Conservation (phyloP, 129 eudicot species). For the Flaveria linearis region DNA sequence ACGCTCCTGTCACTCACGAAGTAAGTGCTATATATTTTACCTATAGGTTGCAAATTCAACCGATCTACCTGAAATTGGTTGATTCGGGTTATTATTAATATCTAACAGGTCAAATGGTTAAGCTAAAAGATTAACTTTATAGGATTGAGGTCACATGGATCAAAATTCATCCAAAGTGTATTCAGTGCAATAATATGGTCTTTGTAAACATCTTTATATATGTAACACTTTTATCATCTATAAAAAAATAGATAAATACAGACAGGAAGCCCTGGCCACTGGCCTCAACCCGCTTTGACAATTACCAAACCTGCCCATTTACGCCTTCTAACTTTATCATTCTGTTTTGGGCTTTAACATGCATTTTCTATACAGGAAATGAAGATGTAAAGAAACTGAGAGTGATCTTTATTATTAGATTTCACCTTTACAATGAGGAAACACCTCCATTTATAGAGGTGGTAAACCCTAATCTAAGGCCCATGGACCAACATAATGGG, state of each 20-base stretch:
- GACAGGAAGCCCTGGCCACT: neutral
- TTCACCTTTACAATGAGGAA: no score
- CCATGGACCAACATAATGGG: no score
- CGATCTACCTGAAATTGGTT: neutral
- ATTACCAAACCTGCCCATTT: neutral
- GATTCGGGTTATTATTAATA: neutral
- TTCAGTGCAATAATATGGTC: neutral
- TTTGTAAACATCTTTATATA: neutral
- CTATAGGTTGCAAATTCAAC: neutral
- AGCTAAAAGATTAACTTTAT: neutral
- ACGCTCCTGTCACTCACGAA: conserved; percentile 69
- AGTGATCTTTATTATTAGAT: no score
- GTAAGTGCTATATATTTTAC: conserved; percentile 42
- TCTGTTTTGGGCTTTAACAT: conserved; percentile 12
- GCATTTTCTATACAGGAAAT: conserved; percentile 7
- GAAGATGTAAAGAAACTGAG: no score
- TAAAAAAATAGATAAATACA: neutral
- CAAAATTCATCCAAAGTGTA: neutral
- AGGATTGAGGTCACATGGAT: neutral
- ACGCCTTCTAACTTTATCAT: neutral
- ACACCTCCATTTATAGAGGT: no score
- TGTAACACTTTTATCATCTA: neutral
- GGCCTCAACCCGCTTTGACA: neutral
- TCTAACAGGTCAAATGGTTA: neutral
- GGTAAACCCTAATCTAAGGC: no score